These are phyloP conservation scores for Ophiostoma tasmaniense DNA, from an alignment of 2,329 filamentous ascomycete species.

Conservation along the genomic window DNA sequence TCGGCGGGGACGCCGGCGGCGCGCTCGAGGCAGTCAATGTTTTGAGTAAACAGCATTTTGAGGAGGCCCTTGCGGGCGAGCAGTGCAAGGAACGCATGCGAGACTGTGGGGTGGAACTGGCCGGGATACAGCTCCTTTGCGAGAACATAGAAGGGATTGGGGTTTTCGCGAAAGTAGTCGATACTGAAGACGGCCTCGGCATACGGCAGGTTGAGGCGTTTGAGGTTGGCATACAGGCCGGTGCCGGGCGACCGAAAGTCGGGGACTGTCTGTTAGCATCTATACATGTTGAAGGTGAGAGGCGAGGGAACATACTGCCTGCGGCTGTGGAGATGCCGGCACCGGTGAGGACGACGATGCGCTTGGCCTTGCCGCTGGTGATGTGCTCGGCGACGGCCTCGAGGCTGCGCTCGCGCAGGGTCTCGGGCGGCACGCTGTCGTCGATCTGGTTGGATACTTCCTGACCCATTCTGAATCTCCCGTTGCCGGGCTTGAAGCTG, in stretches of 20 bases:
- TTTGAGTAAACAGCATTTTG: conserved; percentile 87
- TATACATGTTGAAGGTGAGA: neutral
- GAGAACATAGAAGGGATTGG: conserved; percentile 83
- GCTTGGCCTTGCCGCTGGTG: conserved; percentile 54
- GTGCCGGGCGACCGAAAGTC: conserved; percentile 93
- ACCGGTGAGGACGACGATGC: conserved; percentile 82
- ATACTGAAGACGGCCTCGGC: conserved; percentile 95
- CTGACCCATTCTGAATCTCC: conserved; percentile 61
- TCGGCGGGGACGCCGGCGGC: conserved; percentile 73
- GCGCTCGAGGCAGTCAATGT: conserved; percentile 92
- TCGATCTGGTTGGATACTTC: conserved; percentile 63
- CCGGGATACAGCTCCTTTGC: conserved; percentile 90
- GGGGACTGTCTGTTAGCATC: conserved; percentile 48
- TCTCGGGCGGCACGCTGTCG: conserved; percentile 54
- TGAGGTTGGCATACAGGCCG: conserved; percentile 87
- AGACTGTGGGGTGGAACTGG: conserved; percentile 77
- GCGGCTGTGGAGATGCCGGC: conserved; percentile 77
- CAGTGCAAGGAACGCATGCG: conserved; percentile 80
- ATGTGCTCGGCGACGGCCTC: conserved; percentile 75
- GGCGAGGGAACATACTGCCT: conserved; percentile 42
- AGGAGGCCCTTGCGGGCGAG: conserved; percentile 72
- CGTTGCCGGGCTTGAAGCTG: neutral
- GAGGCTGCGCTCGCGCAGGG: conserved; percentile 60
- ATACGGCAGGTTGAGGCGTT: conserved; percentile 73
- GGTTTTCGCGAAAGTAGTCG: conserved; percentile 73